Conservation (phyloP, 768 basidiomycete species). For the Leucosporidium scottii region DNA sequence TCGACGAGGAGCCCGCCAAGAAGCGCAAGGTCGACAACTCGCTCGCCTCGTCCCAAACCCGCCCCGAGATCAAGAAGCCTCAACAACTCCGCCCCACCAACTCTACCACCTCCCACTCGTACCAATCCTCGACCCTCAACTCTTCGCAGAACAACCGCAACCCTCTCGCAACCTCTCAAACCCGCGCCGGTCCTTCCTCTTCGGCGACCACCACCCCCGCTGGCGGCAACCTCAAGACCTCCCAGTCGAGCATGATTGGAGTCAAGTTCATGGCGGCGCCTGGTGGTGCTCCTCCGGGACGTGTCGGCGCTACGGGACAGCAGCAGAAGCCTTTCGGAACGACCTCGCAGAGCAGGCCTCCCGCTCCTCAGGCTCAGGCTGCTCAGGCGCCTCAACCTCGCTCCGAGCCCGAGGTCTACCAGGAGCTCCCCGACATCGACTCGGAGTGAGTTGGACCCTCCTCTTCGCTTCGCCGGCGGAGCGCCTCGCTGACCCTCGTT, state of each 20-base stretch:
- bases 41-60: conserved; percentile 46
- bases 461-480: background rate
- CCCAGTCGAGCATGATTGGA: conserved; percentile 53
- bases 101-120: conserved; percentile 7
- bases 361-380: background rate
- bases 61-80: conserved; percentile 55
- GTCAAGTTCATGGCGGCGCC: conserved; percentile 27
- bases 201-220: background rate
- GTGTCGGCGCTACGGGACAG: background rate
- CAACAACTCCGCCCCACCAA: conserved; percentile 24
- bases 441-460: conserved; percentile 54
- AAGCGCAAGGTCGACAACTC: conserved; percentile 56
- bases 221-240: conserved; percentile 29
- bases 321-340: background rate
- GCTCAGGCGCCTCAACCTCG: background rate
- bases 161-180: conserved; percentile 38
- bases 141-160: conserved; percentile 6
- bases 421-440: conserved; percentile 89
- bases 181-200: background rate
- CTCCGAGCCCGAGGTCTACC: conserved; percentile 23
- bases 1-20: conserved; percentile 59
- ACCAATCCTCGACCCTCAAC: conserved; percentile 14
- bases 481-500: background rate
- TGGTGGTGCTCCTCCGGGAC: conserved; percentile 8
- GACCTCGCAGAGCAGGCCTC: background rate